phyloP scores from a whole-genome alignment of 2,329 filamentous ascomycete genomes.

The Decorospora gaudefroyi region DNA sequence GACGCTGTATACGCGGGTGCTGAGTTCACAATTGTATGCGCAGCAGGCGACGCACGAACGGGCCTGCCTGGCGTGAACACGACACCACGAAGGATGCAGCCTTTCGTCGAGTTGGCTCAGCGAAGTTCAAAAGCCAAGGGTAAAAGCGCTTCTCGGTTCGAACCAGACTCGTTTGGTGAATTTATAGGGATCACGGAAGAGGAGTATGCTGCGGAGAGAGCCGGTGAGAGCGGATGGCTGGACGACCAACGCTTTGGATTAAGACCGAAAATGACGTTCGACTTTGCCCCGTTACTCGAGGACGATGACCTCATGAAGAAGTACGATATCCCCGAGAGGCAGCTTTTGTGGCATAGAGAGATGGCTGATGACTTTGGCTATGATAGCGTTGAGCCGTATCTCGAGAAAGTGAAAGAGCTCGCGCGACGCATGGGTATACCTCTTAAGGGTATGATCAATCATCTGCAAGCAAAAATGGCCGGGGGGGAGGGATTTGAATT shows the following conservation, averaged over 20 bases:
- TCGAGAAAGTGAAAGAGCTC: slow-evolving; percentile 1
- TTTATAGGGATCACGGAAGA: slow-evolving; percentile 2
- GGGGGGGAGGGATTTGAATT: background rate
- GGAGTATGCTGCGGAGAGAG: background rate
- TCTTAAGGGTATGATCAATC: background rate
- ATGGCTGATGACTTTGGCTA: slow-evolving; percentile 1
- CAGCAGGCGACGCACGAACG: slow-evolving; percentile 6
- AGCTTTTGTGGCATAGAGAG: background rate
- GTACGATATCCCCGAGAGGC: background rate
- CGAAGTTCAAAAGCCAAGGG: slow-evolving; percentile 1
- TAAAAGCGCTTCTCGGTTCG: background rate
- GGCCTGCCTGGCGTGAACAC: slow-evolving; percentile 3
- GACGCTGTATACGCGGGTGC: slow-evolving; percentile 20
- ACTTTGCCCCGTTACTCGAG: background rate
- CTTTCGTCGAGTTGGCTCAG: background rate
- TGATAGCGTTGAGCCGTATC: background rate
- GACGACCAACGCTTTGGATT: slow-evolving; percentile 3
- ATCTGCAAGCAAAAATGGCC: background rate
- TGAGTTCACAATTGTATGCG: slow-evolving; percentile 21
- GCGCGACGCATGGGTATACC: slow-evolving; percentile 5
- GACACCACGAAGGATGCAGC: background rate
- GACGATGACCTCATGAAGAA: background rate
- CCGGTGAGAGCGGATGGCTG: slow-evolving; percentile 1
- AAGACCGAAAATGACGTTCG: background rate
- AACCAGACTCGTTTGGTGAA: background rate